Base-by-base conservation (phyloP, 2,329 filamentous ascomycete species). In the Chaetomium sp. region DNA sequence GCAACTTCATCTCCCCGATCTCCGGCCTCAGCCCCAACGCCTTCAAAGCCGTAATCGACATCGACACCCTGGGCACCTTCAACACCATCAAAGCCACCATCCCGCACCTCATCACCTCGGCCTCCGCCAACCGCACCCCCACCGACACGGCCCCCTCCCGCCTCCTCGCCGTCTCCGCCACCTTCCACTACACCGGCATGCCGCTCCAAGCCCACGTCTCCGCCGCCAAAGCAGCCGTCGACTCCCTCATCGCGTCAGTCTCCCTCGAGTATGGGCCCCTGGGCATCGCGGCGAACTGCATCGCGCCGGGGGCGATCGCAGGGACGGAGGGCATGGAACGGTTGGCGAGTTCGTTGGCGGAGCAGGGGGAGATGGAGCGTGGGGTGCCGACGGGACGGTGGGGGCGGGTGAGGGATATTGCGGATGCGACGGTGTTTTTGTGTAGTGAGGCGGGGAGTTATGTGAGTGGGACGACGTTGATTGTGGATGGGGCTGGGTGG, bases 11-110 rank as follows among this genome's bases (percentile, higher is more conserved):
- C 27, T 87, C 90, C 0, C 88, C 92, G 4, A 86, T 97, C 58
- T 81, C 86, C 42, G 86, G 86, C 59, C 81, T 97, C 49, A 90
- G 84, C 42, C 74, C 88, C 56, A 97, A 97, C 68, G 94, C 89
- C 3, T 95, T 99, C 83, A 95, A 91, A 71, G 79, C 89, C 0
- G 94, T 99, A 62, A 92, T 97, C 66, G 94, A 97, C 59, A 99
- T 99, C 67, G 94, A 97, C 69, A 87, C 96, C 2, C 72, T 97
- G 38, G 94, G 94, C 36, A 95, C 89, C 12, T 99, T 88, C 75
- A 95, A 97, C 75, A 96, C 91, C 2, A 79, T 96, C 67, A 97
- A 97, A 74, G 91, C 92, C 3, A 94, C 90, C 1, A 75, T 96
- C 37, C 89, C 90, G 0, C 80, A 95, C 66, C 81, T 99, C 3